Conservation (phyloP, 2,329 filamentous ascomycete species). For the Penicillium polonicum region DNA sequence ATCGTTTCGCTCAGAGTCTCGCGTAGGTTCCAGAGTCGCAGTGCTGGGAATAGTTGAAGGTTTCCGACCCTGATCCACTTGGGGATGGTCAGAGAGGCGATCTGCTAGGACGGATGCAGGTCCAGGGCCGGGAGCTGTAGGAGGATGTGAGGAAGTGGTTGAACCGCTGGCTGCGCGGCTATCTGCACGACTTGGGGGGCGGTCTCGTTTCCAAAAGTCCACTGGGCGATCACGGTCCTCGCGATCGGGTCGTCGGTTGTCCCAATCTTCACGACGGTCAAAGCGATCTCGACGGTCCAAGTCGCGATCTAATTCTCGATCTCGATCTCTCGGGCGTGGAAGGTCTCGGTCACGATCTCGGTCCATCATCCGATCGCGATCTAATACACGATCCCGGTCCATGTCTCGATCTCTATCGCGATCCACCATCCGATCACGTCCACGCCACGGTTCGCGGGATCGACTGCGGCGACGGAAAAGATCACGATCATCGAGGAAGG, state of each 20-base stretch:
- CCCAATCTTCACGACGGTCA: conserved; percentile 34
- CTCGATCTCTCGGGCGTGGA: conserved; percentile 31
- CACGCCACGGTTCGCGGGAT: conserved; percentile 45
- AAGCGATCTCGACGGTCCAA: conserved; percentile 36
- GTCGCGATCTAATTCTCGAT: conserved; percentile 35
- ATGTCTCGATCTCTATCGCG: conserved; percentile 39
- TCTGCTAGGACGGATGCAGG: conserved; percentile 23
- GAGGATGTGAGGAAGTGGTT: conserved; percentile 19
- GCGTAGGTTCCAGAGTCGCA: conserved; percentile 28
- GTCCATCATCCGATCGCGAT: conserved; percentile 32
- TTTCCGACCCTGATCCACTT: conserved; percentile 29
- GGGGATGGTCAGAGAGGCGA: conserved; percentile 25
- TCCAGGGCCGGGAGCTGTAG: conserved; percentile 8
- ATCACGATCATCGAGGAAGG: conserved; percentile 44
- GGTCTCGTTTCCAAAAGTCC: conserved; percentile 43
- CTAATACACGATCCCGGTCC: conserved; percentile 21
- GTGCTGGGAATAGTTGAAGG: conserved; percentile 16
- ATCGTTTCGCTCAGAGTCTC: conserved; percentile 26
- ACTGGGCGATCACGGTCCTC: conserved; percentile 32
- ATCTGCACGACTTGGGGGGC: conserved; percentile 34
- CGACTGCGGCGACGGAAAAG: conserved; percentile 45
- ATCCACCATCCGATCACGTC: conserved; percentile 38
- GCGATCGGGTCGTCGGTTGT: conserved; percentile 27
- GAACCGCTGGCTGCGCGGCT: conserved; percentile 30
- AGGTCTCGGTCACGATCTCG: conserved; percentile 31